These are phyloP conservation scores for Trypanosoma cruzi DNA, from an alignment of 208 protist species.

Conservation along the genomic window DNA sequence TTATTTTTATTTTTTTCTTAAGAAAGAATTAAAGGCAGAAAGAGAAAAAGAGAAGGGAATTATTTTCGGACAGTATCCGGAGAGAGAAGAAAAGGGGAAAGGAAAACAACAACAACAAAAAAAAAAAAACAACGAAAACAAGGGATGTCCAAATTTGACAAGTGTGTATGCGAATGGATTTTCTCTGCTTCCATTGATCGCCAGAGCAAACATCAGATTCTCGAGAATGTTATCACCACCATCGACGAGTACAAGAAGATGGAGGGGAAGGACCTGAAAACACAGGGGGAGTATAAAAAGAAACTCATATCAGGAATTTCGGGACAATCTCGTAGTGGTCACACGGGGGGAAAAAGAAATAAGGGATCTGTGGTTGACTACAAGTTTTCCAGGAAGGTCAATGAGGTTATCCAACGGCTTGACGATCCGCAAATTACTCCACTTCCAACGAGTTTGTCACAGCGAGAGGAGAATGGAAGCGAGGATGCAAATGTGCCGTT, in stretches of 20 bases:
- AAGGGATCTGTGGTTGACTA: conserved; percentile 41
- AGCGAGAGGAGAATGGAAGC: background rate
- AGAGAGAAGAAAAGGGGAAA: background rate
- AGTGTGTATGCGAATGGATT: conserved; percentile 57
- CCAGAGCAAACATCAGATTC: conserved; percentile 42
- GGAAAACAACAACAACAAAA: background rate
- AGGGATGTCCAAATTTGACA: conserved; percentile 80
- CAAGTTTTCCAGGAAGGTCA: conserved; percentile 38
- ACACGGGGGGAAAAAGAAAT: background rate
- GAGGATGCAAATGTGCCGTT: background rate
- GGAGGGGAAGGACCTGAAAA: conserved; percentile 6
- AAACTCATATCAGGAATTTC: background rate
- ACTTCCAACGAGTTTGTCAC: background rate
- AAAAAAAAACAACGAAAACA: conserved; percentile 12
- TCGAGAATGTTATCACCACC: conserved; percentile 43
- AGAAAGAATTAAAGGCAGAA: too few relatives aligned
- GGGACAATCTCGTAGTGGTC: background rate
- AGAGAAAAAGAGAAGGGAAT: too few relatives aligned
- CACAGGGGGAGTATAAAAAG: background rate
- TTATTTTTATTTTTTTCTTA: too few relatives aligned
- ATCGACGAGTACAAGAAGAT: conserved; percentile 57
- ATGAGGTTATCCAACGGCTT: conserved; percentile 26
- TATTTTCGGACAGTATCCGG: too few relatives aligned
- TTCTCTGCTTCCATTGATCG: conserved; percentile 29
- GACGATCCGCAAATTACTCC: background rate